phyloP scores from a whole-genome alignment of 768 basidiomycete species.

The Phylloporus rhodoxanthus region DNA sequence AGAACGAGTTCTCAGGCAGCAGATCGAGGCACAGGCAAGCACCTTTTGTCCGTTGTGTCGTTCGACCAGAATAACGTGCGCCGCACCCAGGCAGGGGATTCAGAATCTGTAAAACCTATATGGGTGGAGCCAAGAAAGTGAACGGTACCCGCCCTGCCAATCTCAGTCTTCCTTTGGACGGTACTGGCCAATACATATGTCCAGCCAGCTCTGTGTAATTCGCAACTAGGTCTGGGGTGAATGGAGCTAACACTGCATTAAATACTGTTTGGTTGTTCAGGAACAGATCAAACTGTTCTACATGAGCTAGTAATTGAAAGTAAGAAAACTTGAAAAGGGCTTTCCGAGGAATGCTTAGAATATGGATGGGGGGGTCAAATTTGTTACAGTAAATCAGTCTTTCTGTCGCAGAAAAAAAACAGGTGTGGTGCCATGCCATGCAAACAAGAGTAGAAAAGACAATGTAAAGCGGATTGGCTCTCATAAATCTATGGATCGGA shows the following conservation, averaged over 20 bases:
- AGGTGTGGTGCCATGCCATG: constrained; percentile 1
- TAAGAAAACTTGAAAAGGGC: neutral
- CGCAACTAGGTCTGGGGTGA: no score
- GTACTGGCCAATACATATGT: no score
- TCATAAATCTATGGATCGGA: constrained; percentile 21
- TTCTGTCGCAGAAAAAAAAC: constrained; percentile 5
- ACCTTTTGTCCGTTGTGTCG: neutral
- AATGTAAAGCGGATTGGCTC: constrained; percentile 12
- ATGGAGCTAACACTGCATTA: neutral
- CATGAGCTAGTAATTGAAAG: neutral
- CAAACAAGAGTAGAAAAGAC: constrained; percentile 15
- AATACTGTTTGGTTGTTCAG: constrained; percentile 3
- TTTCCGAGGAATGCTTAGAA: neutral
- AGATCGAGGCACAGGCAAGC: constrained; percentile 49
- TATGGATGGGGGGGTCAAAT: constrained; percentile 1
- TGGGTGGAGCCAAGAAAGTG: constrained; percentile 28
- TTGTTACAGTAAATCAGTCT: constrained; percentile 12
- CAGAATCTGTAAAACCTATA: constrained; percentile 30
- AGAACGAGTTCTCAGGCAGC: constrained; percentile 50
- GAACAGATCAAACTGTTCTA: neutral
- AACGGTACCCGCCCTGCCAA: constrained; percentile 1
- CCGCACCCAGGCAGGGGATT: constrained; percentile 16
- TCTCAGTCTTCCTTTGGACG: no score
- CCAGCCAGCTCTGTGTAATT: neutral
- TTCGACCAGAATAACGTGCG: constrained; percentile 4